Conservation (phyloP, 495 filamentous ascomycete genomes). For the Daldinia loculata region DNA sequence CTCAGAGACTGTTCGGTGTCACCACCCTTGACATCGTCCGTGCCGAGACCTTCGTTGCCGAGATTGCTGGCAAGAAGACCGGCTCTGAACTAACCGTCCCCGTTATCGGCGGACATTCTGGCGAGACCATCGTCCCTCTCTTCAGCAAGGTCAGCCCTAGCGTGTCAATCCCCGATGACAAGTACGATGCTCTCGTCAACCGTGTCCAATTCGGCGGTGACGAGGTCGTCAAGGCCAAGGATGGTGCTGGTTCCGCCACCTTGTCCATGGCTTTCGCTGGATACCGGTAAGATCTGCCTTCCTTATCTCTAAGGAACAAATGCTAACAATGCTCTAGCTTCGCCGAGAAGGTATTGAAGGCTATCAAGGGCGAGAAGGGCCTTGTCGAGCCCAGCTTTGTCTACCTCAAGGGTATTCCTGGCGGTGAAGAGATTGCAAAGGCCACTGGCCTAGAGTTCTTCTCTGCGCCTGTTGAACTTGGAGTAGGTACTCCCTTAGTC, state of each 20-base stretch:
- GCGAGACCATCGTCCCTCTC: slow-evolving; percentile 96
- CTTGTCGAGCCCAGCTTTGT: slow-evolving; percentile 94
- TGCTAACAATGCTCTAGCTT: slow-evolving; percentile 65
- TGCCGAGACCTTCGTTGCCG: slow-evolving; percentile 94
- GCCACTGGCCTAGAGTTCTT: slow-evolving; percentile 90
- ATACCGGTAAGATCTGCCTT: slow-evolving; percentile 70
- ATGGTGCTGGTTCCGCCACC: slow-evolving; percentile 92
- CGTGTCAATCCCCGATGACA: slow-evolving; percentile 83
- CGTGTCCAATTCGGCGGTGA: slow-evolving; percentile 98
- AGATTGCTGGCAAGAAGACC: slow-evolving; percentile 80
- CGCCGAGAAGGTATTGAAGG: slow-evolving; percentile 91
- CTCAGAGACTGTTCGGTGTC: slow-evolving; percentile 94
- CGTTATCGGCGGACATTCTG: slow-evolving; percentile 96
- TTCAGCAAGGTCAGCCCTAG: slow-evolving; percentile 88
- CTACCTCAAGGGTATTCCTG: slow-evolving; percentile 88
- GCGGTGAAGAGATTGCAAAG: slow-evolving; percentile 84
- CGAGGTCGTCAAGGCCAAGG: slow-evolving; percentile 89
- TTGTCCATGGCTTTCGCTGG: slow-evolving; percentile 98
- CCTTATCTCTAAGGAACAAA: background rate
- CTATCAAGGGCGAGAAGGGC: slow-evolving; percentile 83
- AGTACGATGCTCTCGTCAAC: slow-evolving; percentile 85
- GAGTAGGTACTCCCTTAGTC: slow-evolving; percentile 66
- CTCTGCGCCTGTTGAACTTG: slow-evolving; percentile 93
- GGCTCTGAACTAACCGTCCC: slow-evolving; percentile 84
- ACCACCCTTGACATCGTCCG: slow-evolving; percentile 98